Base-by-base conservation (phyloP, 2,329 filamentous ascomycete species). In the Colletotrichum sp. region DNA sequence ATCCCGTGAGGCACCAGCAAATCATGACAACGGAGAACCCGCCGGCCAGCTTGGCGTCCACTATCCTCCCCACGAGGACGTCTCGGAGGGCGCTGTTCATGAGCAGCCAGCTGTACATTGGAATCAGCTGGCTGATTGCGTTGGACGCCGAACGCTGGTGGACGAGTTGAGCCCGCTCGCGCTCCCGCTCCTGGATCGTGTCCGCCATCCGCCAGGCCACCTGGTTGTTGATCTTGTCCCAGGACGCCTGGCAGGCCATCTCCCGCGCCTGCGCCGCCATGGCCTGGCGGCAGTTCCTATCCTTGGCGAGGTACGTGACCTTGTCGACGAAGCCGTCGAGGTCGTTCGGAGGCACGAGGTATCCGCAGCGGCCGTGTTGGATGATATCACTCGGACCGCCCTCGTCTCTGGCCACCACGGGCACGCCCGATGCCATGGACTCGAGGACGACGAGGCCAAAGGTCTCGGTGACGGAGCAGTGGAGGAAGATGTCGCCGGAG, bases 391-490 rank as follows among this genome's bases (percentile, higher is more conserved):
- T 92, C 1, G 92, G 92, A 0, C 93, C 92, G 12, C 92, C 92
- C 79, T 93, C 90, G 77, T 94, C 91, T 59, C 93, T 87, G 4
- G 92, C 92, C 66, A 94, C 86, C 29, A 94, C 92, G 0, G 92
- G 92, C 4, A 94, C 87, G 4, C 92, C 91, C 75, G 91, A 93
- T 0, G 92, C 92, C 92, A 94, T 93, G 5, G 90, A 90, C 81
- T 94, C 92, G 3, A 94, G 84, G 2, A 94, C 92, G 0, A 94
- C 92, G 12, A 94, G 84, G 1, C 92, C 92, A 80, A 94, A 94
- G 0, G 92, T 94, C 81, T 94, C 92, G 1, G 92, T 94, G 71
- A 94, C 85, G 27, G 91, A 94, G 82, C 91, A 93, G 82, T 94
- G 92, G 16, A 94, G 82, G 79, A 94, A 94, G n/a, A 94, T 77